These are phyloP conservation scores for Flaveria sonorensis DNA, from an alignment of 129 eudicot species.

Conservation along the genomic window DNA sequence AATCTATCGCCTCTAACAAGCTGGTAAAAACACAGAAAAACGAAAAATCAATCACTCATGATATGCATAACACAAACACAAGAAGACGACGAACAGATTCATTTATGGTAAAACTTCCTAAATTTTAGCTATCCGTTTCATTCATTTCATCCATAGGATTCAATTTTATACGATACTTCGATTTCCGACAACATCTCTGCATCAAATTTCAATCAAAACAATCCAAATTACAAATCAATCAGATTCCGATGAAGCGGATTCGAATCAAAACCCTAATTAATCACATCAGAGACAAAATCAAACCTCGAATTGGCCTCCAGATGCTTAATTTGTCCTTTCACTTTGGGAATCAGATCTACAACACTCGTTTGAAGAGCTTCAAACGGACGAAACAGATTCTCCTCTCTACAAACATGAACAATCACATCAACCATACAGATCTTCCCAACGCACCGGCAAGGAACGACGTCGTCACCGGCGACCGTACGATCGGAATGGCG, in stretches of 20 bases:
- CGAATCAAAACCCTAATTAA: not conserved
- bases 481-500: constrained; percentile 13
- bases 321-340: constrained; percentile 44
- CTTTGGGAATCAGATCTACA: constrained; percentile 46
- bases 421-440: constrained; percentile 76
- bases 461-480: constrained; percentile 6
- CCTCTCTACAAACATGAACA: constrained; percentile 49
- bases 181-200: not conserved
- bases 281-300: constrained; percentile 1
- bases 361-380: constrained; percentile 55
- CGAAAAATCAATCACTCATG: not conserved
- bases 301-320: constrained; percentile 77
- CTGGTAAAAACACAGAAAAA: constrained; percentile 31
- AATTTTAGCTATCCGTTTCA: too few species aligned
- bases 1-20: constrained; percentile 72
- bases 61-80: not conserved
- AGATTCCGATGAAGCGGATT: not conserved
- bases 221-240: not conserved
- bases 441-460: constrained; percentile 61
- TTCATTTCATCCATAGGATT: not conserved
- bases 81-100: not conserved
- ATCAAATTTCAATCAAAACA: not conserved
- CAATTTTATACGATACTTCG: not conserved
- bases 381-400: constrained; percentile 49
- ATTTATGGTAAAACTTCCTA: too few species aligned